These are phyloP conservation scores for Bruguiera hainesii DNA, from an alignment of 441 rosid species.

Conservation along the genomic window DNA sequence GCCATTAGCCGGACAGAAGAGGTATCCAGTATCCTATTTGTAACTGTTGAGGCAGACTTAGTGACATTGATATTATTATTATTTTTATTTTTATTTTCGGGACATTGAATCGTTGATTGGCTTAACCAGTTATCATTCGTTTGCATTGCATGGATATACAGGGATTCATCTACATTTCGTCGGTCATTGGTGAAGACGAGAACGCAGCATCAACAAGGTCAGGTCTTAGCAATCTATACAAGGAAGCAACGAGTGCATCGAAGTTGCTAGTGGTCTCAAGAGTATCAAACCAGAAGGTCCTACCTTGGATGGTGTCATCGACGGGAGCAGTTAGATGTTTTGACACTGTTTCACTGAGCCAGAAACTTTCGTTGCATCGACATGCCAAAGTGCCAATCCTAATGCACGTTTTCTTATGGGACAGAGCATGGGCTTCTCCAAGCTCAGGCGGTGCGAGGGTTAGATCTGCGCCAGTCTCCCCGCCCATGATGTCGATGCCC, in stretches of 20 bases:
- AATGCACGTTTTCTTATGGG: conserved; percentile 72
- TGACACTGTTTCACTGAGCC: conserved; percentile 92
- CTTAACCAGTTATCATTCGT: not conserved
- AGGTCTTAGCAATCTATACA: conserved; percentile 59
- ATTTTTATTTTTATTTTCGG: not conserved
- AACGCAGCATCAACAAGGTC: conserved; percentile 73
- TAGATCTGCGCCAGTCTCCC: conserved; percentile 26
- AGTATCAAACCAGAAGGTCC: conserved; percentile 74
- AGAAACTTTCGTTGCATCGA: conserved; percentile 86
- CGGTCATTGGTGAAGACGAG: conserved; percentile 68
- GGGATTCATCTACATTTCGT: conserved; percentile 92
- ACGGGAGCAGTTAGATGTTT: conserved; percentile 86
- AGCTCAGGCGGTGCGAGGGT: conserved; percentile 24
- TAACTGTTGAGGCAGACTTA: no score
- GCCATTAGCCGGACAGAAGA: conserved; percentile 97
- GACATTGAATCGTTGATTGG: not conserved
- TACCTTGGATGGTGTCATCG: conserved; percentile 96
- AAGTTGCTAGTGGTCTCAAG: conserved; percentile 71
- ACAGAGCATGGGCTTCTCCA: conserved; percentile 34
- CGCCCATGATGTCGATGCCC: conserved; percentile 33
- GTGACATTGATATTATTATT: no score
- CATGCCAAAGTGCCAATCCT: conserved; percentile 73
- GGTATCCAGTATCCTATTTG: conserved; percentile 40
- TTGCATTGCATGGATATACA: conserved; percentile 14
- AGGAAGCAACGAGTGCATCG: conserved; percentile 53